Conservation (phyloP, 179 eudicot species). For the Pouteria campechiana region DNA sequence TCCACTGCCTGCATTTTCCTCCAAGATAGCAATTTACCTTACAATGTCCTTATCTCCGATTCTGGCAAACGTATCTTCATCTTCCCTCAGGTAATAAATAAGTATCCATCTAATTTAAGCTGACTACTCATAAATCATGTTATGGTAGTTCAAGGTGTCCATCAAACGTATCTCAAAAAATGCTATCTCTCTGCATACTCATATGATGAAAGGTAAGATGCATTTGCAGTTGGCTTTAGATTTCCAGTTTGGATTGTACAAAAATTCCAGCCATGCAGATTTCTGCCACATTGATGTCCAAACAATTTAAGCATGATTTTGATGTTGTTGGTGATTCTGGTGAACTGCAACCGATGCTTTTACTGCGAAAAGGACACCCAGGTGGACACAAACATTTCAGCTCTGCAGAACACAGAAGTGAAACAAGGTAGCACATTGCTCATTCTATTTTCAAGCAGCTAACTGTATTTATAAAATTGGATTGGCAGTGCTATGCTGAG, state of each 20-base stretch:
- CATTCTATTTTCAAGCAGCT: too few species aligned
- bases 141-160: too few species aligned
- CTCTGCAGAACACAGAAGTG: neutral
- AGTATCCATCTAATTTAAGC: too few species aligned
- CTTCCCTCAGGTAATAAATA: constrained; percentile 75
- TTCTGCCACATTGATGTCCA: neutral
- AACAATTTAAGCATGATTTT: neutral
- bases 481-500: constrained; percentile 81
- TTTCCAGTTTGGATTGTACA: too few species aligned
- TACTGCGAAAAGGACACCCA: neutral
- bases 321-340: neutral
- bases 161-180: too few species aligned
- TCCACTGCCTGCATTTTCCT: constrained; percentile 74
- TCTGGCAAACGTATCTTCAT: constrained; percentile 70
- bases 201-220: too few species aligned
- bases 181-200: too few species aligned
- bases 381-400: neutral
- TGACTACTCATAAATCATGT: too few species aligned
- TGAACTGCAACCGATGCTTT: neutral
- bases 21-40: constrained; percentile 76
- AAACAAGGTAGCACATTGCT: neutral
- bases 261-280: too few species aligned
- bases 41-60: constrained; percentile 81
- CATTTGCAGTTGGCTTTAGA: too few species aligned
- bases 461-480: neutral